Conservation (phyloP, 352 stramenopile genomes). For the Albugo laibachii region DNA sequence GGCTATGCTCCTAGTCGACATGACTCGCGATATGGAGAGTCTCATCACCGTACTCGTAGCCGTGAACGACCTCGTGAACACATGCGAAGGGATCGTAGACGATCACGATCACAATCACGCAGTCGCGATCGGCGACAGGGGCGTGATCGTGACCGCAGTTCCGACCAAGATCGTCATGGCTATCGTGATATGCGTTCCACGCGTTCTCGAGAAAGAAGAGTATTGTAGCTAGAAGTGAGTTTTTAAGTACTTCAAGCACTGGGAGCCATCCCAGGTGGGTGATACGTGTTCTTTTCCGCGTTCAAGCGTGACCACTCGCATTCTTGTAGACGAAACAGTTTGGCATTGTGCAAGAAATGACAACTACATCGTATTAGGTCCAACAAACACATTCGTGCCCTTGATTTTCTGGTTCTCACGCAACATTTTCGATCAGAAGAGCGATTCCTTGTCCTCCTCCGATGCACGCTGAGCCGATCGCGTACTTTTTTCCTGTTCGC, state of each 20-base stretch:
- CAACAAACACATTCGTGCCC: neutral
- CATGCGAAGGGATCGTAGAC: constrained; percentile 9
- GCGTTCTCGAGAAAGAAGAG: too few species aligned
- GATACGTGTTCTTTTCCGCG: too few species aligned
- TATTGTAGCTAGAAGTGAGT: too few species aligned
- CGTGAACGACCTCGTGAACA: constrained; percentile 2
- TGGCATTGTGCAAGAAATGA: too few species aligned
- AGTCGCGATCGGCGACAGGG: constrained; percentile 9
- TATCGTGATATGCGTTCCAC: too few species aligned
- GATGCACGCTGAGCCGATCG: constrained; percentile 94
- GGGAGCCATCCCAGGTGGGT: too few species aligned
- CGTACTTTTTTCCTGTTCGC: constrained; percentile 81
- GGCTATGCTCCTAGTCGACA: constrained; percentile 7
- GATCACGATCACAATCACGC: constrained; percentile 16
- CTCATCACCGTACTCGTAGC: constrained; percentile 9
- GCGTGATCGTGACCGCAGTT: constrained; percentile 16
- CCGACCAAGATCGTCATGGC: constrained; percentile 6
- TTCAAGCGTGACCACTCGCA: too few species aligned
- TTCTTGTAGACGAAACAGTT: too few species aligned
- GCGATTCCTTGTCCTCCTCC: constrained; percentile 96
- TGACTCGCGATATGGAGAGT: constrained; percentile 18
- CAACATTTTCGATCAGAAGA: constrained; percentile 86
- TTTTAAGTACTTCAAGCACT: too few species aligned
- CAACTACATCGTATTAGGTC: too few species aligned
- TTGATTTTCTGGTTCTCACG: constrained; percentile 13